Evolutionary conservation across 1,139 yeast species (phyloP), one percentile per base, ranked within the genome.

Genomic region (Hanseniaspora gamundiae): DNA sequence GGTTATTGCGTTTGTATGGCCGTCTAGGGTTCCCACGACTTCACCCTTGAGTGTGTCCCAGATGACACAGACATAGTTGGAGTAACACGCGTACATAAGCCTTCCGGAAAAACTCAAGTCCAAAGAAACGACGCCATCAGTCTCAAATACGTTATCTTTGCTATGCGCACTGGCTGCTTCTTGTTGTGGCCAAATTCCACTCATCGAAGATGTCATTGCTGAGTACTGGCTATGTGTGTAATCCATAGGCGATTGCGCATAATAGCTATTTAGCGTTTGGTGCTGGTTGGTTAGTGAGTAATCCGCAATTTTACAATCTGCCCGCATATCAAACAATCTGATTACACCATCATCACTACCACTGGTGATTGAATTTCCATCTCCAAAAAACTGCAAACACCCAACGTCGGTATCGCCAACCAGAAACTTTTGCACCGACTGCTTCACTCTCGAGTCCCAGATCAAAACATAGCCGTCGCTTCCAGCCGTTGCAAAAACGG

Each of bases 311-410:
- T 76, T 80, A 51, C 94, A 76, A 59, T 83, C 95, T 4, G 88
- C 71, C 49, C 96, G 69, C 41, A 83, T 60, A 58, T 88, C 96
- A 60, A 75, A 83, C 44, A 85, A 60, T 45, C 84, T 70, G n/a
- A 84, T 68, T 0, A 71, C 59, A 1, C 93, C 91, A 57, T 85
- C 94, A 53, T 86, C 96, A 38, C 85, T 73, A 1, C 95, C 95
- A 2, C 78, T 69, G 0, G 73, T 73, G 52, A 81, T 73, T 0
- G 85, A 70, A 47, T 74, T 66, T 2, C 87, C 88, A 51, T 78
- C 83, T 8, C 88, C 87, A 58, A 81, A 81, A 55, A 77, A 75
- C 50, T 73, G 69, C 7, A 83, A 65, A 22, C 79, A 64, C 46
- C 80, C 81, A 24, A 85, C 75, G 57, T 88, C 96, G 42, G 73